A percentile compares a stretch with the other conserved stretches of the same genome.
phyloP scores from a whole-genome alignment of 306 rosid species.

The Prunus persica region DNA sequence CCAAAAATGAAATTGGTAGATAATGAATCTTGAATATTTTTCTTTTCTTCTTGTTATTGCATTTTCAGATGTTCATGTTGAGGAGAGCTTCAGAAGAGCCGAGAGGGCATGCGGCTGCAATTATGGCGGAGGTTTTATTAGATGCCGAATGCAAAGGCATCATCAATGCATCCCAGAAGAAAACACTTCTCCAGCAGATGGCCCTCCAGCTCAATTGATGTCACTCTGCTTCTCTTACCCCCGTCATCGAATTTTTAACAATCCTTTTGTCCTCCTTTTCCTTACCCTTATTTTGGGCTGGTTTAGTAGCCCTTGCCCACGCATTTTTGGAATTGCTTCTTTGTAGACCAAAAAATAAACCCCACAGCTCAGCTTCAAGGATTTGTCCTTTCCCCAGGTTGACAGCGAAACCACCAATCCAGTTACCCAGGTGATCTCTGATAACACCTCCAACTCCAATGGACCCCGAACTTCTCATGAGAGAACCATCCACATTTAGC shows the following conservation, averaged over 20 bases:
- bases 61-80: constrained; percentile 54
- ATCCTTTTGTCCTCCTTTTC: background rate
- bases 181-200: constrained; percentile 55
- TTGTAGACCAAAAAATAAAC: too few species aligned
- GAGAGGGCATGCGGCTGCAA: constrained; percentile 66
- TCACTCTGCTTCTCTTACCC: background rate
- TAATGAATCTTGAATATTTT: background rate
- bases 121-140: constrained; percentile 65
- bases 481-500: too few species aligned
- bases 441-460: too few species aligned
- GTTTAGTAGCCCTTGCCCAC: background rate
- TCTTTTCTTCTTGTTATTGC: background rate
- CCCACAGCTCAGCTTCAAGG: too few species aligned
- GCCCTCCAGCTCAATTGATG: constrained; percentile 60
- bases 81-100: constrained; percentile 77
- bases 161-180: constrained; percentile 68
- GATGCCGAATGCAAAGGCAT: constrained; percentile 73
- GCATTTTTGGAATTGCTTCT: background rate
- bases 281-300: background rate
- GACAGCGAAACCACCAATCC: too few species aligned
- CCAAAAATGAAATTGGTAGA: background rate
- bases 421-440: too few species aligned
- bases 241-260: background rate
- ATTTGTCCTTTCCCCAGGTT: too few species aligned
- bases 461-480: too few species aligned